Base-by-base conservation (phyloP, 75 land plant species). In the Selaginella tamariscina region DNA sequence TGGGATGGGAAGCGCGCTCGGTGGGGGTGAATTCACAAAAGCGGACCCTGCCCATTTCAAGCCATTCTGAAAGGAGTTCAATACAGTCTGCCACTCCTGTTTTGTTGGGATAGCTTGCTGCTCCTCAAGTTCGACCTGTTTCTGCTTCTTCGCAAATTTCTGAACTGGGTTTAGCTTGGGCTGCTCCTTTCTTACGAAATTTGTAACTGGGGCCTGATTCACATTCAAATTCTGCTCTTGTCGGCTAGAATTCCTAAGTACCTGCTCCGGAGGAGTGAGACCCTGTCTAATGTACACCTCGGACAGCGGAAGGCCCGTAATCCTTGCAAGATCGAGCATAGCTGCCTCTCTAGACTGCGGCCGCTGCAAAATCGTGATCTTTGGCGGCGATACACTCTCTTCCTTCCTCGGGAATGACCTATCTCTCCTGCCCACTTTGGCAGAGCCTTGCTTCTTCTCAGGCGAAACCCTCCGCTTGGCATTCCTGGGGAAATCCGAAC, bases 11-110 rank as follows among this genome's bases (percentile, higher is more conserved):
- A 88, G 66, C 8, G 88, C 85, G 56, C 88, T 83, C 0, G 92
- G 88, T 5, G 88, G 88, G 0, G 92, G 92, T 1, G 92, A 88
- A 70, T 85, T 85, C 0, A 80, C 77, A 69, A 83, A 88, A 2
- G 86, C 68, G 0, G 92, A 88, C 5, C 92, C 92, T 24, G 92
- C 92, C 85, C 85, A 88, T 0, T 56, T 84, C 80, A 15, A 5
- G 11, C 15, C 49, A 15, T 15, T 15, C n/a, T n/a, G n/a, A n/a
- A n/a, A n/a, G 15, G 15, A 39, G 49, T 39, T 39, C 49, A 5
- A 15, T 5, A 15, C 49, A 39, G 15, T 5, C 49, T 5, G 49
- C 11, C 49, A n/a, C n/a, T n/a, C n/a, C n/a, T n/a, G n/a, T n/a
- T n/a, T n/a, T 15, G 15, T 15, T 15, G 15, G 11, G 15, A 5